Base-by-base conservation (phyloP, 371 early-diverging fungal species). In the Rhizopus sp. region DNA sequence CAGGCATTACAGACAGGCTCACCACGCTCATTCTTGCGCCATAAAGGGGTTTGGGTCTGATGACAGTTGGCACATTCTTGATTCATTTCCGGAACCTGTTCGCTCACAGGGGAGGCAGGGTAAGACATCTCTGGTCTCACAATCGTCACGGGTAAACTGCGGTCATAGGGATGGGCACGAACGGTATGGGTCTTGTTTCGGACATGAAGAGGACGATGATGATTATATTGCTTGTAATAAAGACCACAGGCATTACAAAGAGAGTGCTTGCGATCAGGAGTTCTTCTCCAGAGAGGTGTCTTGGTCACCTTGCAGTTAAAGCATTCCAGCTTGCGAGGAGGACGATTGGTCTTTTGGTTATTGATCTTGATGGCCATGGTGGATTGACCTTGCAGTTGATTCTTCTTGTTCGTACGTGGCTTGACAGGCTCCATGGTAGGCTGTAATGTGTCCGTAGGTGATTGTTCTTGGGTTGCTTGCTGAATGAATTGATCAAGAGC, bases 1-100 rank as follows among this genome's bases (percentile, higher is more conserved):
- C 95, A 95, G 0, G 96, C 94, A 67, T 95, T 95, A 72, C 97
- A 95, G 16, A 94, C 87, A 15, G 89, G 81, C 63, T 90, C 85
- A 13, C 93, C 93, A 40, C 88, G 81, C 16, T 86, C 84, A 62
- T 93, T 90, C 65, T 92, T 86, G 3, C 96, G 82, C 95, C 95
- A 95, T 41, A 94, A 84, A 4, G 95, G 95, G 0, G 95, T 96
- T 52, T 88, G 84, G 0, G 90, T 93, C 49, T 93, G 91, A 9
- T 78, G 77, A 61, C 95, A 95, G 63, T 96, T 93, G 30, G 87
- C 85, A 65, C 95, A 95, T 42, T 60, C 57, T 46, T 67, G 68
- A 50, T 50, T 45, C 3, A 44, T 32, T 34, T 55, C 55, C 35
- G 13, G 30, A 1, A 15, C 9, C 30, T 37, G 15, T 46, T 56